Conservation (phyloP, 1,139 yeast species). For the Suzukiozyma palmioleophila region DNA sequence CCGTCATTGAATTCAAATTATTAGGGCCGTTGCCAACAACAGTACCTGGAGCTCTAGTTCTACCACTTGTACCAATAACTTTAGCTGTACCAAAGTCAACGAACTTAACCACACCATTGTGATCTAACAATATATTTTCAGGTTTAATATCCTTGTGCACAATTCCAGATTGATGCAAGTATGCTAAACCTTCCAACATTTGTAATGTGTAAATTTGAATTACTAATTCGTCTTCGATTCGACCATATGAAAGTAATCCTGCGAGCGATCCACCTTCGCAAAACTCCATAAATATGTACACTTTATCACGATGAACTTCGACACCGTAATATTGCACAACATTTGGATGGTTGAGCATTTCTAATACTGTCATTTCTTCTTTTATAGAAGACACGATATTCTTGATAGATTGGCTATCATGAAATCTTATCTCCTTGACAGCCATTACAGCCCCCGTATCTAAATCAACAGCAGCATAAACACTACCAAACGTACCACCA, state of each 20-base stretch:
- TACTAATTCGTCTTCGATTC: slow-evolving; percentile 93
- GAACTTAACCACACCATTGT: slow-evolving; percentile 87
- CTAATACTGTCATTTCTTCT: slow-evolving; percentile 95
- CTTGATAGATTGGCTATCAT: slow-evolving; percentile 81
- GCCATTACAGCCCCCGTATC: slow-evolving; percentile 98
- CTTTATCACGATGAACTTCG: slow-evolving; percentile 94
- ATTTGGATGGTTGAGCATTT: slow-evolving; percentile 92
- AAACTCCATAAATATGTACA: slow-evolving; percentile 94
- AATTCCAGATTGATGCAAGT: slow-evolving; percentile 92
- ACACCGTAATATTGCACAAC: slow-evolving; percentile 96
- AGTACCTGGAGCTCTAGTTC: slow-evolving; percentile 29
- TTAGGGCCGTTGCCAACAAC: slow-evolving; percentile 14
- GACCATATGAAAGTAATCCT: slow-evolving; percentile 71
- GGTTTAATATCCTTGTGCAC: slow-evolving; percentile 97
- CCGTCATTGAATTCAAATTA: slow-evolving; percentile 62
- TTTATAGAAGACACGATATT: slow-evolving; percentile 84
- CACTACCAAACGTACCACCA: slow-evolving; percentile 95
- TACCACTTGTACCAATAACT: slow-evolving; percentile 73
- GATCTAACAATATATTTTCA: slow-evolving; percentile 85
- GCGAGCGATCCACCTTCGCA: slow-evolving; percentile 97
- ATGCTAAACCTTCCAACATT: slow-evolving; percentile 92
- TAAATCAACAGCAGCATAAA: slow-evolving; percentile 84
- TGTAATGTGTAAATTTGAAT: slow-evolving; percentile 88
- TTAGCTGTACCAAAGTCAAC: slow-evolving; percentile 98
- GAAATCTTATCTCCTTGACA: slow-evolving; percentile 89